A percentile compares a stretch with the other conserved stretches of the same genome.
Evolutionary conservation across 805 yeast genomes (phyloP).

Genomic region (Wickerhamiella allomyrinae): DNA sequence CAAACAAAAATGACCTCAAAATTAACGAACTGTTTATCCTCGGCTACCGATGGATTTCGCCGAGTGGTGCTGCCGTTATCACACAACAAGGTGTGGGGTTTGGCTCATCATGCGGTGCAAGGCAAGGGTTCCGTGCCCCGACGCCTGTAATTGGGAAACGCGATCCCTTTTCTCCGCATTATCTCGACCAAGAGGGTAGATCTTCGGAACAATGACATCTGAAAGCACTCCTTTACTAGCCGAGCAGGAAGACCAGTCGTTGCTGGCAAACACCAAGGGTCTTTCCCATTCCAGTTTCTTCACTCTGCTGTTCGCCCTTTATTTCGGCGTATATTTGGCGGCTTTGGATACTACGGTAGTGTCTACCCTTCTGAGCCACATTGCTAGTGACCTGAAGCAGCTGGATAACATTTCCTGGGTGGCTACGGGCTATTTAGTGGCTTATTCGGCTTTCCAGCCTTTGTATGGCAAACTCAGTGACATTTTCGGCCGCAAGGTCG

Average conservation of each 20-base stretch:
- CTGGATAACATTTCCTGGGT: constrained; percentile 48
- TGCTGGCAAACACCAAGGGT: constrained; percentile 1
- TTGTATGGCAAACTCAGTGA: constrained; percentile 59
- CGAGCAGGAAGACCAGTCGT: not conserved
- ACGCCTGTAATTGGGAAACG: not conserved
- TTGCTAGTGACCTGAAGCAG: constrained; percentile 45
- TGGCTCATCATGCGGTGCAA: no score
- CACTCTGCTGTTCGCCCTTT: constrained; percentile 18
- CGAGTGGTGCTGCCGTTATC: no score
- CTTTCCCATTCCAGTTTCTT: constrained; percentile 5
- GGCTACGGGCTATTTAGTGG: constrained; percentile 53
- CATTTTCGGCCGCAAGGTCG: constrained; percentile 30
- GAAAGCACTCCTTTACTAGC: not conserved
- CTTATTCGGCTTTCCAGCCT: constrained; percentile 64
- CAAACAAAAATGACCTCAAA: no score
- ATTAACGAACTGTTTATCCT: no score
- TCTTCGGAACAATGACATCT: not conserved
- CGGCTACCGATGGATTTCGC: no score
- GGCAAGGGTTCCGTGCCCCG: not conserved
- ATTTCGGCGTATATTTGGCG: constrained; percentile 30
- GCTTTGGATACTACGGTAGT: constrained; percentile 49
- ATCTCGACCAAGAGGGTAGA: no score
- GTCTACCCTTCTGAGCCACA: constrained; percentile 41
- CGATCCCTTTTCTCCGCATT: no score
- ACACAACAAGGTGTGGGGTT: no score